Conservation (phyloP, 495 filamentous ascomycete species). For the Hyaloscypha variabilis region DNA sequence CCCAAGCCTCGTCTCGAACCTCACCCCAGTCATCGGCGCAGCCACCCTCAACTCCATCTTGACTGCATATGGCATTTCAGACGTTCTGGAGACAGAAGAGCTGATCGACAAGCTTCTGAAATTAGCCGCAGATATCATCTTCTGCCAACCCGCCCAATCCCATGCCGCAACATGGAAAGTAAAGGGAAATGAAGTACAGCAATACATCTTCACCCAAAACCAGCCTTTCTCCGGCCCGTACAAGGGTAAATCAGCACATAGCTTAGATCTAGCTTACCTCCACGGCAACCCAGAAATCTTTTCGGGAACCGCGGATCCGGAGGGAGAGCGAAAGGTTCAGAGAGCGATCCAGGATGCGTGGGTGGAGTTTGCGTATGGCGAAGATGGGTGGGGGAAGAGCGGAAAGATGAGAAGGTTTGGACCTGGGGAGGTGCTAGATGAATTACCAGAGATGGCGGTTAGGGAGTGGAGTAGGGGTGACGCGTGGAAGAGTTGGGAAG, state of each 20-base stretch:
- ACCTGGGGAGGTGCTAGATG: not conserved
- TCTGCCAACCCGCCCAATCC: not conserved
- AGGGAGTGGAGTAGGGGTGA: not conserved
- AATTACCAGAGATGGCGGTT: not conserved
- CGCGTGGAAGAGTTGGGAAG: not conserved
- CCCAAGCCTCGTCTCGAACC: not conserved
- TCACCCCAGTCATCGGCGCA: not conserved
- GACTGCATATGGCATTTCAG: no score
- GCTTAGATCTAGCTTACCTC: constrained; percentile 18
- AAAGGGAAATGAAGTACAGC: not conserved
- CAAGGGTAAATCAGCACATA: constrained; percentile 3
- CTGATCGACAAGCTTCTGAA: no score
- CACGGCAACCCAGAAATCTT: constrained; percentile 15
- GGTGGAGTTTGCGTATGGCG: constrained; percentile 14
- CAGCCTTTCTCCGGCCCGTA: not conserved
- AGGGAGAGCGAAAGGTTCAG: constrained; percentile 1
- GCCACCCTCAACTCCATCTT: no score
- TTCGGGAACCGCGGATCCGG: not conserved
- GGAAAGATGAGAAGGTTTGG: not conserved
- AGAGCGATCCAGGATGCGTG: constrained; percentile 1
- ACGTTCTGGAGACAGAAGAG: no score
- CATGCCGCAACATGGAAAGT: not conserved
- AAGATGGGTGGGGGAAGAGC: constrained; percentile 8
- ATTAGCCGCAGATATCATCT: no score
- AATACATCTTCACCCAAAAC: not conserved